Base-by-base conservation (phyloP, 75 land plant species). In the Cryptomeria japonica region DNA sequence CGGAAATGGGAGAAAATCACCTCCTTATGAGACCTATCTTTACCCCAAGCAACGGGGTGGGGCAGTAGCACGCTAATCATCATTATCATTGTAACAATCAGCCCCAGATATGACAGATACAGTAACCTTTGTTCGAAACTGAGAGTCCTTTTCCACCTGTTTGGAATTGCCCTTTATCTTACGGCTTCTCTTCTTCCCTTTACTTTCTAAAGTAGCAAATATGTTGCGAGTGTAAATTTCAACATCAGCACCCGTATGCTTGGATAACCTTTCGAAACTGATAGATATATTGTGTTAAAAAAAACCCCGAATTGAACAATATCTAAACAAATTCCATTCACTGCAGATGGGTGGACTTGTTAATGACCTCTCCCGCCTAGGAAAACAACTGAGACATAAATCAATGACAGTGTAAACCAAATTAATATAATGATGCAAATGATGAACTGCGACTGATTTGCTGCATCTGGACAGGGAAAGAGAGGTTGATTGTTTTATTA, bases 151-250 rank as follows among this genome's bases (percentile, higher is more conserved):
- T n/a, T 56, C 36, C 28, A 55, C 53, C 49, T 31, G 76, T 38
- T 51, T 5, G 5, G 34, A 49, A 86, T 88, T 84, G 88, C 79
- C 61, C 88, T 89, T 89, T 78, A 82, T 89, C 84, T 78, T 89
- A 11, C 79, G 64, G 68, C 87, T 88, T 76, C 86, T 53, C 86
- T 89, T 91, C 70, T 89, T 89, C 84, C 86, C 88, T 51, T 89
- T 89, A 79, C 88, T 90, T 87, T 92, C 91, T 49, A 92, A 86
- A 42, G 93, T 91, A 86, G 89, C 87, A 88, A 92, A 92, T 77
- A 90, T 90, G 91, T 92, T 92, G 38, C 79, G 83, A 87, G 89
- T 89, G 86, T 87, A 90, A 84, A 90, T 86, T 64, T 89, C 88
- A 58, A 88, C 89, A 89, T 87, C 91, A 88, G 88, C 84, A 87